Percentiles rank a stretch among this genome's conserved stretches.
phyloP scores from a whole-genome alignment of 164 flowering plant genomes.

The Vitis cinerea region DNA sequence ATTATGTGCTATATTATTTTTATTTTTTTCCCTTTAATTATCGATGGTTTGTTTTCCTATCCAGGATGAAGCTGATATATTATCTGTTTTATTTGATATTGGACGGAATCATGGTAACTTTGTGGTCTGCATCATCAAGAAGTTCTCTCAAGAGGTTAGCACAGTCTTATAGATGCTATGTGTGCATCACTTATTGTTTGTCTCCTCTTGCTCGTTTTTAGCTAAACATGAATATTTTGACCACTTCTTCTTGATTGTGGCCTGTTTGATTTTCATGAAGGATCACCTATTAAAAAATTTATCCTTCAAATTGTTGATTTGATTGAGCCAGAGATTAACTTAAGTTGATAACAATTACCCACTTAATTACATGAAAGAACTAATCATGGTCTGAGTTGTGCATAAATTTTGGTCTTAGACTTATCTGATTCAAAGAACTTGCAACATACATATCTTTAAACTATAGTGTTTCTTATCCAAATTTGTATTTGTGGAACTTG shows the following conservation, averaged over 20 bases:
- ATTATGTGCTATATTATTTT: neutral
- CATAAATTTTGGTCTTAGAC: neutral
- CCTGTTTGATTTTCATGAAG: neutral
- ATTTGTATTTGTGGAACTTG: neutral
- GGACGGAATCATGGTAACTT: constrained; percentile 59
- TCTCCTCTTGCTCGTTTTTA: neutral
- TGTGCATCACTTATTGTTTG: neutral
- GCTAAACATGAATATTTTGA: neutral
- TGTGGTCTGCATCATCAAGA: constrained; percentile 36
- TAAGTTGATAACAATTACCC: neutral
- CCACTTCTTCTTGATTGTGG: neutral
- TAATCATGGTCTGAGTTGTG: neutral
- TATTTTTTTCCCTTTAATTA: neutral
- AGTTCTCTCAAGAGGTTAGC: constrained; percentile 48
- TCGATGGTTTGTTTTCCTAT: neutral
- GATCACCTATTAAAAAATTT: neutral
- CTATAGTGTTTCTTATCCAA: too few relatives aligned
- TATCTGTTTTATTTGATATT: constrained; percentile 43
- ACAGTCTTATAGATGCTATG: neutral
- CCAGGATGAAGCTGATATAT: constrained; percentile 77
- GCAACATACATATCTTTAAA: too few relatives aligned
- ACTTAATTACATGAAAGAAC: neutral
- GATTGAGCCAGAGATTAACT: neutral
- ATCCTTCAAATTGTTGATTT: neutral
- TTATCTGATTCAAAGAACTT: neutral